phyloP scores from a whole-genome alignment of 352 stramenopile genomes.

The Pythium volutum region DNA sequence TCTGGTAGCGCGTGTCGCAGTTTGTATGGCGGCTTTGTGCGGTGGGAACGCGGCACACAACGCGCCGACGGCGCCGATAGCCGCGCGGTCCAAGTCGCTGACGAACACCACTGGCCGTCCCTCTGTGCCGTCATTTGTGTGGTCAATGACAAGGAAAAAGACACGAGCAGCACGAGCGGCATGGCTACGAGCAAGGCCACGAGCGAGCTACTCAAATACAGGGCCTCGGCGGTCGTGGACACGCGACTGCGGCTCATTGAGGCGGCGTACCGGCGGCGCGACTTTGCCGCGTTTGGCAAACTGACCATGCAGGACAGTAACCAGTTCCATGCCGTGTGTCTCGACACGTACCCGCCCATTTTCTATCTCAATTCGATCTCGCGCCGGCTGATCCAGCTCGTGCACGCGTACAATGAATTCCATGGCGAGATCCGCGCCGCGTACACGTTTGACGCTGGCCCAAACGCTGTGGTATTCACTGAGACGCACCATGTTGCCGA shows the following conservation, averaged over 20 bases:
- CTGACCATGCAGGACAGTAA: conserved; percentile 99
- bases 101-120: conserved; percentile 92
- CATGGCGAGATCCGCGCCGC: conserved; percentile 74
- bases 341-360: conserved; percentile 98
- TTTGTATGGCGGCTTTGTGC: conserved; percentile 96
- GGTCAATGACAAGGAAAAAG: conserved; percentile 95
- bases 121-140: conserved; percentile 96
- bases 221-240: conserved; percentile 80
- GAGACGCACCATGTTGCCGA: conserved; percentile 65
- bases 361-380: conserved; percentile 98
- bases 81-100: conserved; percentile 62
- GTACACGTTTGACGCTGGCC: conserved; percentile 99
- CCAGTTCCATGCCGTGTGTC: conserved; percentile 97
- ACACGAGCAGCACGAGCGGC: conserved; percentile 94
- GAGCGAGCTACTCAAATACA: conserved; percentile 88
- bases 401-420: conserved; percentile 94
- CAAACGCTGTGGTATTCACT: conserved; percentile 96
- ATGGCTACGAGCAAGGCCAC: conserved; percentile 95
- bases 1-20: conserved; percentile 95
- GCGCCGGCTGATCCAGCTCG: conserved; percentile 70
- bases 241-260: conserved; percentile 88
- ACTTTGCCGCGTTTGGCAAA: conserved; percentile 95
- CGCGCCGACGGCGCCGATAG: conserved; percentile 69
- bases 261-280: conserved; percentile 79
- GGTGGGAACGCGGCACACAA: conserved; percentile 90